A percentile compares a stretch with the other conserved stretches of the same genome.
Evolutionary conservation across 129 eudicot genomes (phyloP).

Genomic region (Smallanthus sonchifolius): DNA sequence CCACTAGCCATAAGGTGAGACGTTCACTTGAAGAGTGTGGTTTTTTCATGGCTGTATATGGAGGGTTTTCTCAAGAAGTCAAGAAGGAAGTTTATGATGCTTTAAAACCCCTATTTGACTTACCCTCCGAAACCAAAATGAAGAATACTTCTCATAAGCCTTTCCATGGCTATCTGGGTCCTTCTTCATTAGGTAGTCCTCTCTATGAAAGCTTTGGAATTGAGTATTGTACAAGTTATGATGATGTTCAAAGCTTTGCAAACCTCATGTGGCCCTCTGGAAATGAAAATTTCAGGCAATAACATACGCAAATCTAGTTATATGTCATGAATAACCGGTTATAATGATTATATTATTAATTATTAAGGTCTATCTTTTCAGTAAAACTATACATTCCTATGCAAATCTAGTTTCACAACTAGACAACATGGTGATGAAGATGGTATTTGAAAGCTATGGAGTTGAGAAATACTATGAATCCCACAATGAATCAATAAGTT

Average conservation of each 20-base stretch:
- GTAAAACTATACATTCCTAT: slow-evolving; percentile 9
- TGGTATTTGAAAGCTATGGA: slow-evolving; percentile 45
- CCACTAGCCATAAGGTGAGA: slow-evolving; percentile 1
- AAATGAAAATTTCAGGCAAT: slow-evolving; percentile 15
- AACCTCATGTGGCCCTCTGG: slow-evolving; percentile 33
- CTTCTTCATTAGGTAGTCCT: neutral
- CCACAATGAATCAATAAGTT: slow-evolving; percentile 22
- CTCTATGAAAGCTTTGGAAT: slow-evolving; percentile 6
- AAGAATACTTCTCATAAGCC: slow-evolving; percentile 7
- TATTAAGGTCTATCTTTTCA: neutral
- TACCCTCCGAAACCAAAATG: slow-evolving; percentile 6
- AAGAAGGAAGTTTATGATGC: neutral
- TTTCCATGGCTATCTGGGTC: neutral
- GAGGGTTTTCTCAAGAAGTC: neutral
- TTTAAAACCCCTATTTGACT: slow-evolving; percentile 4
- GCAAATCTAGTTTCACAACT: slow-evolving; percentile 15
- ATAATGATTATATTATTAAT: neutral
- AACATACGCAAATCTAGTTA: neutral
- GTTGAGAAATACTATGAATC: slow-evolving; percentile 24
- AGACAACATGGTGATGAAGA: slow-evolving; percentile 31
- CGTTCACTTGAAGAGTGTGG: slow-evolving; percentile 25
- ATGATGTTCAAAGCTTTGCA: slow-evolving; percentile 6
- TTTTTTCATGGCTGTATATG: slow-evolving; percentile 17
- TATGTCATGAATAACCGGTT: neutral
- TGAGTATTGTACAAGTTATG: neutral